Evolutionary conservation across 305 asterid species (phyloP).

Genomic region (Fraxinus platypoda): DNA sequence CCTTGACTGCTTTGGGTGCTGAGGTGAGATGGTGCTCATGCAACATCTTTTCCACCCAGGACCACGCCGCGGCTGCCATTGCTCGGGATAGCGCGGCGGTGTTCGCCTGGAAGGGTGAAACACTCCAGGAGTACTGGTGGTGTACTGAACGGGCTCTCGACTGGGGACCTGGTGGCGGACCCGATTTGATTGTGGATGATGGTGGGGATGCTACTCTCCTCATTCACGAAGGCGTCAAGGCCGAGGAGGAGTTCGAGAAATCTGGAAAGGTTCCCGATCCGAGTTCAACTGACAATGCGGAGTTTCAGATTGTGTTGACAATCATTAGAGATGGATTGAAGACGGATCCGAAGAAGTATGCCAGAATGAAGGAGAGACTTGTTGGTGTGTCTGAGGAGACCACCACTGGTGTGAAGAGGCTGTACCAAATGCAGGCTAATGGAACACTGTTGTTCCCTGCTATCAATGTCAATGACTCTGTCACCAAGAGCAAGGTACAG

Average conservation of each 20-base stretch:
- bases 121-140: constrained; percentile 45
- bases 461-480: constrained; percentile 4
- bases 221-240: constrained; percentile 43
- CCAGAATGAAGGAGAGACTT: neutral
- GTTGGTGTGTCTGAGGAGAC: neutral
- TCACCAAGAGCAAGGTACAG: constrained; percentile 44
- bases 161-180: constrained; percentile 43
- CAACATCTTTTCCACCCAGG: neutral
- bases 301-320: constrained; percentile 39
- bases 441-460: neutral
- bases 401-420: neutral
- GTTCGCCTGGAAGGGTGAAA: neutral
- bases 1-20: neutral
- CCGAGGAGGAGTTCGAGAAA: constrained; percentile 37
- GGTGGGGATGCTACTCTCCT: constrained; percentile 42
- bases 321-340: constrained; percentile 34
- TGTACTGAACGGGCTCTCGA: constrained; percentile 42
- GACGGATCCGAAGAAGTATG: constrained; percentile 31
- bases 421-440: neutral
- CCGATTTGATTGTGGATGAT: constrained; percentile 39
- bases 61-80: neutral
- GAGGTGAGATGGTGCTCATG: neutral
- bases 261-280: constrained; percentile 34
- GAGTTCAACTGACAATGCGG: constrained; percentile 33
- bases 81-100: neutral